A percentile compares a stretch with the other conserved stretches of the same genome.
Conservation (phyloP, 2,329 filamentous ascomycete genomes). For the Chrysosporium keratinophilum region DNA sequence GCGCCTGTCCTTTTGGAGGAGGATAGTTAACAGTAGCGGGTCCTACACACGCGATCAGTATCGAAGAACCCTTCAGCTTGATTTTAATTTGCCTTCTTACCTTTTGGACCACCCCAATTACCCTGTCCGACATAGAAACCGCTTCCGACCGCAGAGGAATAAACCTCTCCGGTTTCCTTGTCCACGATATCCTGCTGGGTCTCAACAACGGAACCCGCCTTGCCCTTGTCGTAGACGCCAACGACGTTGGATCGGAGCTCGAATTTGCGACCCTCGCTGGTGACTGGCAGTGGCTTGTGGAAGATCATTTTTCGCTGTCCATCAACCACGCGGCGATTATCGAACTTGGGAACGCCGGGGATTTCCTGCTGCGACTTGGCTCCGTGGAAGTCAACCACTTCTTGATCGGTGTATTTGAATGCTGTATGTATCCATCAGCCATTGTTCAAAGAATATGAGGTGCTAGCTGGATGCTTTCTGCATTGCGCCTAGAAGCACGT, state of each 20-base stretch:
- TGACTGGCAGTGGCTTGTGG: slow-evolving; percentile 62
- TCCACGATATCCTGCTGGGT: slow-evolving; percentile 69
- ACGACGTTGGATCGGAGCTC: slow-evolving; percentile 67
- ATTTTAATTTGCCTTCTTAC: slow-evolving; percentile 32
- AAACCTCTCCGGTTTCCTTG: slow-evolving; percentile 56
- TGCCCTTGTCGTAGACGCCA: slow-evolving; percentile 84
- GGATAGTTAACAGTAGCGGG: slow-evolving; percentile 69
- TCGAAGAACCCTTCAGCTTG: background rate
- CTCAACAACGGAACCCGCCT: slow-evolving; percentile 70
- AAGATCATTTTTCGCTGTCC: slow-evolving; percentile 73
- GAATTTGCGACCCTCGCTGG: slow-evolving; percentile 61
- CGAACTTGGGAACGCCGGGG: slow-evolving; percentile 65
- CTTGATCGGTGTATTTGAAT: slow-evolving; percentile 66
- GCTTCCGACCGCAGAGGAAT: slow-evolving; percentile 57
- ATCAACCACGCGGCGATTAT: slow-evolving; percentile 64
- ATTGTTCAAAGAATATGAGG: slow-evolving; percentile 27
- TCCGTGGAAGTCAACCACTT: slow-evolving; percentile 78
- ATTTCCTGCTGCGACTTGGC: slow-evolving; percentile 56
- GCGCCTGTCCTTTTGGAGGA: slow-evolving; percentile 58
- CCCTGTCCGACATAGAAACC: slow-evolving; percentile 72
- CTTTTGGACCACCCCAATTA: slow-evolving; percentile 84
- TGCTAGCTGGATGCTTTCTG: background rate
- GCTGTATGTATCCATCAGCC: slow-evolving; percentile 33
- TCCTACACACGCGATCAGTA: slow-evolving; percentile 20
- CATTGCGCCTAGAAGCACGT: slow-evolving; percentile 25